Conservation (phyloP, 2,329 filamentous ascomycete species). For the Penicillium sp. region DNA sequence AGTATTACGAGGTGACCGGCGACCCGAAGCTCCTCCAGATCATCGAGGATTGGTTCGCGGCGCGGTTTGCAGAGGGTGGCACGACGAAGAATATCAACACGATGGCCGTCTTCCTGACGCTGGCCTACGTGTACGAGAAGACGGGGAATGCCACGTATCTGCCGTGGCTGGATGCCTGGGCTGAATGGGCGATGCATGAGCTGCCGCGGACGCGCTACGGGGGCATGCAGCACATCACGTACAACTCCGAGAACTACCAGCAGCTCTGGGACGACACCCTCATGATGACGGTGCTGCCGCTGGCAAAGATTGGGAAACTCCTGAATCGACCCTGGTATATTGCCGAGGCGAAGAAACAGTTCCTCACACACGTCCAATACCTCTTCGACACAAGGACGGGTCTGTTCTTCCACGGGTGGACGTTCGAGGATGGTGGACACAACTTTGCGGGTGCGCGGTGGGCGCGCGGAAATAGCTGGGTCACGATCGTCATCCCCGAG, state of each 20-base stretch:
- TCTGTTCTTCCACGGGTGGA: constrained; percentile 80
- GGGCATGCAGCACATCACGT: constrained; percentile 73
- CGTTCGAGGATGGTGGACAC: constrained; percentile 64
- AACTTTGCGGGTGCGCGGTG: constrained; percentile 57
- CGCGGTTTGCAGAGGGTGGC: constrained; percentile 64
- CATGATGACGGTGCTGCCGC: constrained; percentile 81
- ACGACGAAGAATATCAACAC: constrained; percentile 87
- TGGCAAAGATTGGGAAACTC: constrained; percentile 74
- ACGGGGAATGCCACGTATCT: constrained; percentile 66
- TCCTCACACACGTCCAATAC: constrained; percentile 74
- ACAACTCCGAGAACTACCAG: constrained; percentile 66
- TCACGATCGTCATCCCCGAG: constrained; percentile 80
- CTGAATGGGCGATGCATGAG: constrained; percentile 77
- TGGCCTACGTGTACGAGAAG: constrained; percentile 75
- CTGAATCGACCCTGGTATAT: constrained; percentile 69
- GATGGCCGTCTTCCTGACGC: constrained; percentile 72
- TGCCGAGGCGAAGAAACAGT: constrained; percentile 73
- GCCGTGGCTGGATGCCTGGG: constrained; percentile 77
- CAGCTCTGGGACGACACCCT: constrained; percentile 83
- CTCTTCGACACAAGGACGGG: constrained; percentile 69
- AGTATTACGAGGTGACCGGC: constrained; percentile 72
- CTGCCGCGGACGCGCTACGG: constrained; percentile 68
- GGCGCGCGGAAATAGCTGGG: constrained; percentile 61
- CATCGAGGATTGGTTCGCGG: constrained; percentile 71
- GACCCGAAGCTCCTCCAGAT: constrained; percentile 59